These are phyloP conservation scores for Amylocystis lapponica DNA, from an alignment of 768 basidiomycete species.

Conservation along the genomic window DNA sequence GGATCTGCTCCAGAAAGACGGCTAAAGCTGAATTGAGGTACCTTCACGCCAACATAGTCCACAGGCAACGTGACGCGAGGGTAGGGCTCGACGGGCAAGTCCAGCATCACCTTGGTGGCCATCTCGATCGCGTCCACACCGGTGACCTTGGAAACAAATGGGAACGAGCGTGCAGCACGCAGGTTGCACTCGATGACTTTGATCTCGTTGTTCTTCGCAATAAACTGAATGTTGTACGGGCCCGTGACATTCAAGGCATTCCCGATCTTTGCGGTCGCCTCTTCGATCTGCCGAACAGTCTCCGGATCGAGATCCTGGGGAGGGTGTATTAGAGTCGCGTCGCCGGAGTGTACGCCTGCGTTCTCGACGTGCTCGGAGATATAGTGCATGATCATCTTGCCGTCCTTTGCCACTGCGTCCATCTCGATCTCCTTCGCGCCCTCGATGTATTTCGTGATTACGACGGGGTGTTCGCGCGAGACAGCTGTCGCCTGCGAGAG, in stretches of 20 bases:
- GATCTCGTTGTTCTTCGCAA: constrained; percentile 99
- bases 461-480: constrained; percentile 93
- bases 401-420: constrained; percentile 96
- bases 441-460: constrained; percentile 99
- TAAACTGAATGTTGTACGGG: constrained; percentile 99
- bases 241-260: constrained; percentile 97
- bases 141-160: constrained; percentile 98
- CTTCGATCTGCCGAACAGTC: constrained; percentile 93
- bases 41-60: constrained; percentile 98
- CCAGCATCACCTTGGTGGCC: constrained; percentile 98
- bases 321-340: constrained; percentile 96
- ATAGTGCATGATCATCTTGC: constrained; percentile 99
- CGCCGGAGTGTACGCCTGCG: constrained; percentile 97
- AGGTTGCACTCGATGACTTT: constrained; percentile 99
- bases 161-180: constrained; percentile 95
- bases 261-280: constrained; percentile 96
- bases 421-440: constrained; percentile 99
- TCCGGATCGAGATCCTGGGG: constrained; percentile 97
- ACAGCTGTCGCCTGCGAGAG: constrained; percentile 94
- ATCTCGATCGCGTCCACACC: constrained; percentile 97
- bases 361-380: constrained; percentile 99
- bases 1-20: constrained; percentile 96
- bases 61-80: constrained; percentile 81
- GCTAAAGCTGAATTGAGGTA: constrained; percentile 99
- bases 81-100: constrained; percentile 82